These are phyloP conservation scores for Atkinsonella hypoxylon DNA, from an alignment of 2,329 filamentous ascomycete species.

Conservation along the genomic window DNA sequence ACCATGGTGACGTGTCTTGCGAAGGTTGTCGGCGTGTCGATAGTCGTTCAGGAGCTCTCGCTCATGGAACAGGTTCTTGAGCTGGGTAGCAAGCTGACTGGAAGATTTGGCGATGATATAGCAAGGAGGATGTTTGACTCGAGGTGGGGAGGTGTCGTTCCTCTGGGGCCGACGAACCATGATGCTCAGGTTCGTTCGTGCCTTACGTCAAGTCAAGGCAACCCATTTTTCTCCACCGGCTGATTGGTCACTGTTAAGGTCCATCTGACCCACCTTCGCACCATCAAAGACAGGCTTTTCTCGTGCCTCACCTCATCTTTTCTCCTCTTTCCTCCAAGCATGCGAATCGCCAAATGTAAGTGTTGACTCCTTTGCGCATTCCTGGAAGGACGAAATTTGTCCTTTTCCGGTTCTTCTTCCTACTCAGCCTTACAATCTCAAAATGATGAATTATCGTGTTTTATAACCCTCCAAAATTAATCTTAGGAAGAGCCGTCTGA, in stretches of 20 bases:
- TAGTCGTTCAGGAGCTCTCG: background rate
- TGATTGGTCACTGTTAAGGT: background rate
- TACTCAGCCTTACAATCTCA: conserved; percentile 5
- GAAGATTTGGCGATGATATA: background rate
- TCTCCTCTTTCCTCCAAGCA: background rate
- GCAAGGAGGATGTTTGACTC: background rate
- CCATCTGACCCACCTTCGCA: background rate
- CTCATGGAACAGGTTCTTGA: background rate
- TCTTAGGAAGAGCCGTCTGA: conserved; percentile 37
- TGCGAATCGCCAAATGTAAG: background rate
- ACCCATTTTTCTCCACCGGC: background rate
- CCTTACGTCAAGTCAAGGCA: background rate
- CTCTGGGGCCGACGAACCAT: background rate
- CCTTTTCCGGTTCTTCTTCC: background rate
- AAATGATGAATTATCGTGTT: conserved; percentile 29
- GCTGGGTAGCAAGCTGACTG: background rate
- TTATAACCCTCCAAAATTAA: conserved; percentile 22
- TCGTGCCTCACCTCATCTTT: background rate
- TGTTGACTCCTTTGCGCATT: background rate
- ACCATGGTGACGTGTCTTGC: conserved; percentile 35
- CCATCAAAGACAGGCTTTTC: background rate
- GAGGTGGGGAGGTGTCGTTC: background rate
- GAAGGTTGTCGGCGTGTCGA: background rate
- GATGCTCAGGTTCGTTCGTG: background rate
- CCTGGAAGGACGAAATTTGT: too few species aligned